Conservation (phyloP, 1,284 basidiomycete genomes). For the Cryptococcus deneoformans region DNA sequence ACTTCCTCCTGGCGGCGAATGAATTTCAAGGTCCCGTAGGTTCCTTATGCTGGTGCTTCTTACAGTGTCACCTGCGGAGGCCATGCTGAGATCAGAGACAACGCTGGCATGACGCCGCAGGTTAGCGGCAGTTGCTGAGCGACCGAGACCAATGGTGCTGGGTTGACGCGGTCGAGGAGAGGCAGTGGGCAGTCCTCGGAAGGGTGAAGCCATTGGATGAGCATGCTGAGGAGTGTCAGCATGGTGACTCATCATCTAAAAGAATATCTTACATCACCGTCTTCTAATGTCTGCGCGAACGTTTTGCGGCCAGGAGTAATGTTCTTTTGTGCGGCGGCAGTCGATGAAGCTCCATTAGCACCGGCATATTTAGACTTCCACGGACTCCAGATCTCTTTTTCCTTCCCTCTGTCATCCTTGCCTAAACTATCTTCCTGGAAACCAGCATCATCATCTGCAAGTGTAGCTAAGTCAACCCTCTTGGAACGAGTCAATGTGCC, state of each 20-base stretch:
- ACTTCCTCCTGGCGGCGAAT: conserved; percentile 14
- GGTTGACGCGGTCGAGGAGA: conserved; percentile 16
- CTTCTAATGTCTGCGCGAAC: background rate
- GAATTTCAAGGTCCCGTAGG: conserved; percentile 11
- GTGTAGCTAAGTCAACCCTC: conserved; percentile 20
- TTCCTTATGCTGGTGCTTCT: conserved; percentile 4
- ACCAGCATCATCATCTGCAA: conserved; percentile 19
- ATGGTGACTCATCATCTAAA: background rate
- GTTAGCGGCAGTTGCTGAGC: conserved; percentile 32
- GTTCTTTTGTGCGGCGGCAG: conserved; percentile 5
- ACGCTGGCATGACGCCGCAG: conserved; percentile 24
- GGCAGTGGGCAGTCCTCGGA: conserved; percentile 12
- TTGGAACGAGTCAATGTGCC: conserved; percentile 23
- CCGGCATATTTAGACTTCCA: conserved; percentile 27
- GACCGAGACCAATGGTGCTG: conserved; percentile 15
- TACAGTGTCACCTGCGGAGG: conserved; percentile 5
- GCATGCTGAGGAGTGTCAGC: conserved; percentile 11
- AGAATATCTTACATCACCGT: conserved; percentile 15
- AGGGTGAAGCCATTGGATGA: conserved; percentile 31
- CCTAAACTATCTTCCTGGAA: conserved; percentile 11
- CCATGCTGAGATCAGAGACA: conserved; percentile 31
- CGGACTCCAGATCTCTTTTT: conserved; percentile 31
- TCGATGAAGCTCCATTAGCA: conserved; percentile 9
- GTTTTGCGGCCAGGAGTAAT: conserved; percentile 7
- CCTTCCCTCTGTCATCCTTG: conserved; percentile 9